These are phyloP conservation scores for Perkinsus chesapeaki DNA, from an alignment of 169 alveolate genomes.

Conservation along the genomic window DNA sequence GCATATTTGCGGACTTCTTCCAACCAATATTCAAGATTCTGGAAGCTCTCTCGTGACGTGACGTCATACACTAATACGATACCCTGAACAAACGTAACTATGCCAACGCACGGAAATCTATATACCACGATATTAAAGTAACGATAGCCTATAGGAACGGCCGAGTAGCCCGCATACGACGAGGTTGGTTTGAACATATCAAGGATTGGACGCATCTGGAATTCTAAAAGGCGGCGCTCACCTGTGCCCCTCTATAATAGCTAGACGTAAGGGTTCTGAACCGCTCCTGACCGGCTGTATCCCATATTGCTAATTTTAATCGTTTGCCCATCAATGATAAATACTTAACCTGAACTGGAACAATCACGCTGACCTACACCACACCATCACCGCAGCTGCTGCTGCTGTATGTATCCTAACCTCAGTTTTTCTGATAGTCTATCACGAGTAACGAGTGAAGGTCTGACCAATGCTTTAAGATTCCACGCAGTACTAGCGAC, in stretches of 20 bases:
- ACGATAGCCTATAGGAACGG: background rate
- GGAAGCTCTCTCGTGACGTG: background rate
- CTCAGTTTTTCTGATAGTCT: too few relatives aligned
- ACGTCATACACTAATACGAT: constrained; percentile 82
- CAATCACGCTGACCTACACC: too few relatives aligned
- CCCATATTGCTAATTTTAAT: constrained; percentile 62
- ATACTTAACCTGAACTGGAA: constrained; percentile 16
- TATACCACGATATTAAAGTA: background rate
- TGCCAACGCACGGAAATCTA: too few relatives aligned
- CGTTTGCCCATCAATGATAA: background rate
- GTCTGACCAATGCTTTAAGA: too few relatives aligned
- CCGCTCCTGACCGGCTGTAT: constrained; percentile 95
- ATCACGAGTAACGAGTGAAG: too few relatives aligned
- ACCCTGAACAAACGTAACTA: constrained; percentile 31
- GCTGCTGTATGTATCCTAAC: too few relatives aligned
- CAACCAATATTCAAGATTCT: constrained; percentile 37
- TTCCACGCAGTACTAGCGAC: too few relatives aligned
- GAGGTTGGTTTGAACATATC: too few relatives aligned
- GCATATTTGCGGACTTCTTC: constrained; percentile 38
- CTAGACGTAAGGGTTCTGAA: constrained; percentile 86
- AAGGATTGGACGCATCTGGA: too few relatives aligned
- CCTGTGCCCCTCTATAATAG: constrained; percentile 93
- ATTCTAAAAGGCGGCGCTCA: too few relatives aligned
- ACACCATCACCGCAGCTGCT: too few relatives aligned
- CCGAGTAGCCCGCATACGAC: too few relatives aligned